Base-by-base conservation (phyloP, 768 basidiomycete species). In the Sistotremastrum niveocremeum region DNA sequence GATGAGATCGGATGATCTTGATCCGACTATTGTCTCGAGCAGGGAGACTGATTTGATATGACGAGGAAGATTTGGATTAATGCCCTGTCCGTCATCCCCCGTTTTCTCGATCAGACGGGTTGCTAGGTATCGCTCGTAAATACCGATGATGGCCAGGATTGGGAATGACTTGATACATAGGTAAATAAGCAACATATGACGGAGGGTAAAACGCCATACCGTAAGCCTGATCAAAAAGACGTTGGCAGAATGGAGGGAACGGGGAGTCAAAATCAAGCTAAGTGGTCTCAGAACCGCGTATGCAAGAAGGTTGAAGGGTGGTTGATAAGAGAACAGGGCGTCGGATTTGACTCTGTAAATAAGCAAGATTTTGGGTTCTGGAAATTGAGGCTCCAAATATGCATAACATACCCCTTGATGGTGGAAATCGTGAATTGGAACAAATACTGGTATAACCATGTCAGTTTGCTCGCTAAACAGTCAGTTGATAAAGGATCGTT, bases 301-400 rank as follows among this genome's bases (percentile, higher is more conserved):
- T 2, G 91, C 91, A 12, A 85, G 64, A 12, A 88, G 65, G 55
- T 87, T 89, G 72, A 89, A 88, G 1, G 90, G 90, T 2, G 86
- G 87, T 52, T 90, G 85, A 55, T 95, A 94, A 41, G 83, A 88
- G 65, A 93, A 88, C 11, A 95, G 67, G 1, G 85, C 85, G 58
- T 93, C 88, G 2, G 82, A 80, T 58, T 90, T 90, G 57, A 90
- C 84, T 28, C 88, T 86, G 51, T 7, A 37, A 44, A 48, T 37
- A 44, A 20, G 45, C n/a, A 52, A 52, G 38, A 41, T 51, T n/a
- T 30, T 20, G 31, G 49, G 35, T 45, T 45, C 28, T 33, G 4
- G 28, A 4, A 37, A 8, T 9, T 35, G 36, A 44, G 44, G 10
- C n/a, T 6, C 6, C 11, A 12, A 29, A 5, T 28, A 28, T 38